Evolutionary conservation across 495 filamentous ascomycete genomes (phyloP).

Genomic region (Hypoxylon cercidicola): DNA sequence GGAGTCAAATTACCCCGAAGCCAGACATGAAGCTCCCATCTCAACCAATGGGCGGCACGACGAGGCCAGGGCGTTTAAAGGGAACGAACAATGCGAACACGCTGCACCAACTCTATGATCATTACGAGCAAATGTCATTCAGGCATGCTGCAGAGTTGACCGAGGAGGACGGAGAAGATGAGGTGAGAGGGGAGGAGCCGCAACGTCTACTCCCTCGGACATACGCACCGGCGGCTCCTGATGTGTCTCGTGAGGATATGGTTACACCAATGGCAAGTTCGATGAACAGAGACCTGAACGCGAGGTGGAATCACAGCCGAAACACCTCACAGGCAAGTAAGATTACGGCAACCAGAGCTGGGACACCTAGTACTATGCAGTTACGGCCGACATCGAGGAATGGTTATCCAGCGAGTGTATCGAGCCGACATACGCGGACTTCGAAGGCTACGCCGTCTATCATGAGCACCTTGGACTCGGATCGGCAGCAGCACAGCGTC

Average conservation of each 20-base stretch:
- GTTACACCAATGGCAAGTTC: slow-evolving; percentile 32
- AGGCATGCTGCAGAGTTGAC: slow-evolving; percentile 47
- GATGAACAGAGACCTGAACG: slow-evolving; percentile 17
- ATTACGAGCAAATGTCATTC: slow-evolving; percentile 63
- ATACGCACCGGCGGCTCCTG: slow-evolving; percentile 24
- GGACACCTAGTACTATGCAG: slow-evolving; percentile 40
- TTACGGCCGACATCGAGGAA: slow-evolving; percentile 38
- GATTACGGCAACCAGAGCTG: slow-evolving; percentile 35
- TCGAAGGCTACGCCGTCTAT: slow-evolving; percentile 60
- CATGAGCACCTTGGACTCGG: slow-evolving; percentile 54
- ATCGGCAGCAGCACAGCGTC: slow-evolving; percentile 59
- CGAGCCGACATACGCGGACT: slow-evolving; percentile 61
- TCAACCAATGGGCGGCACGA: slow-evolving; percentile 34
- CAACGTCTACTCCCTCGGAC: slow-evolving; percentile 22
- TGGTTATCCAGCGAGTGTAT: slow-evolving; percentile 57
- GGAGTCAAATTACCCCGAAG: slow-evolving; percentile 30
- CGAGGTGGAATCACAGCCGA: slow-evolving; percentile 41
- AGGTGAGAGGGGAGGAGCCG: slow-evolving; percentile 16
- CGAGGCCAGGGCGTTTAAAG: slow-evolving; percentile 47
- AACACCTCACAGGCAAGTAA: slow-evolving; percentile 44
- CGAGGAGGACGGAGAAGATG: slow-evolving; percentile 42
- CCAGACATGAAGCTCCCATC: slow-evolving; percentile 39
- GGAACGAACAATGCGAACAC: slow-evolving; percentile 45
- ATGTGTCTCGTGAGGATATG: slow-evolving; percentile 40
- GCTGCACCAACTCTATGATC: slow-evolving; percentile 59